A percentile compares a stretch with the other conserved stretches of the same genome.
These are phyloP conservation scores for Barbatosphaeria neglecta DNA, from an alignment of 495 filamentous ascomycete species.

Conservation along the genomic window DNA sequence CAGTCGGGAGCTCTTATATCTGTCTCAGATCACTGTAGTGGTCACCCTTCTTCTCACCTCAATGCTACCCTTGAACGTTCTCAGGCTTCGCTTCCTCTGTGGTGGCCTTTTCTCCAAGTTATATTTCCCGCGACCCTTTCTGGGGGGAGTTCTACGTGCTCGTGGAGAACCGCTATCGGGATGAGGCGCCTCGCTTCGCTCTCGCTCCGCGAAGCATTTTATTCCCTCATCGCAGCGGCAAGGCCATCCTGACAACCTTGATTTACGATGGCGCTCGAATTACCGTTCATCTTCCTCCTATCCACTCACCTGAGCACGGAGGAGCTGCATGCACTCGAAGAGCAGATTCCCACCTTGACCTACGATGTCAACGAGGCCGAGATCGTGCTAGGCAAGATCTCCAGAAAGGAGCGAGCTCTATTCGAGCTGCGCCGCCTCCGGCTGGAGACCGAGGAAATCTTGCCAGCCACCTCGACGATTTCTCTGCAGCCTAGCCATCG, in stretches of 20 bases:
- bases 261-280: conserved; percentile 21
- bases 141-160: too few species aligned
- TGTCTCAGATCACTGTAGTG: too few species aligned
- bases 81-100: too few species aligned
- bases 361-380: conserved; percentile 62
- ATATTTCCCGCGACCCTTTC: too few species aligned
- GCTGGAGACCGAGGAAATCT: conserved; percentile 51
- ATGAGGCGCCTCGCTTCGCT: too few species aligned
- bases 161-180: too few species aligned
- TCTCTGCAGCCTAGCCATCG: conserved; percentile 24
- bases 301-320: conserved; percentile 53
- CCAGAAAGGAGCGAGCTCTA: conserved; percentile 53
- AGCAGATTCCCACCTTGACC: conserved; percentile 52
- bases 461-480: conserved; percentile 2
- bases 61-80: too few species aligned
- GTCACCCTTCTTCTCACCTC: too few species aligned
- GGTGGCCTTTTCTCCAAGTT: too few species aligned
- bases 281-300: conserved; percentile 68
- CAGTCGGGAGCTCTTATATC: too few species aligned
- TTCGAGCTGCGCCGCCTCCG: conserved; percentile 60
- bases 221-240: neutral
- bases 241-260: too few species aligned
- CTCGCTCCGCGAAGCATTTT: neutral
- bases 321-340: conserved; percentile 50
- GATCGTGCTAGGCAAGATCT: conserved; percentile 61